phyloP scores from a whole-genome alignment of 2,329 filamentous ascomycete species.

The Talaromyces sp. region DNA sequence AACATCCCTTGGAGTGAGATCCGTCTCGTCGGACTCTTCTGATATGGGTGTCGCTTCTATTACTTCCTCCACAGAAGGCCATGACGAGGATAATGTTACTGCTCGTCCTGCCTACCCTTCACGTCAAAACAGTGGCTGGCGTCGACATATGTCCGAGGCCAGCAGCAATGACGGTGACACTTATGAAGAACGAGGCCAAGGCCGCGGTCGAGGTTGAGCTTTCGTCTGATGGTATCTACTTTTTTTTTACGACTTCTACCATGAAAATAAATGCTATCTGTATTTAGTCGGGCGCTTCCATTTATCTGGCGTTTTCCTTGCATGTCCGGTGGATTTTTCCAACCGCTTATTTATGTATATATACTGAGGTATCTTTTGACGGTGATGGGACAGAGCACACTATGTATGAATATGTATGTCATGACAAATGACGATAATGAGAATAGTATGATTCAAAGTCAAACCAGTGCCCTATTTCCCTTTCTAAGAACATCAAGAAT shows the following conservation, averaged over 20 bases:
- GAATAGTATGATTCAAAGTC: background rate
- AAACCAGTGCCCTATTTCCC: too few relatives aligned
- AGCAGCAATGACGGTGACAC: slow-evolving; percentile 14
- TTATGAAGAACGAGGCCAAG: slow-evolving; percentile 1
- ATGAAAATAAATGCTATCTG: background rate
- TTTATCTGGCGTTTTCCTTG: background rate
- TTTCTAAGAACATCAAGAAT: background rate
- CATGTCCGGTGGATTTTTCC: slow-evolving; percentile 3
- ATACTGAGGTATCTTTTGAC: background rate
- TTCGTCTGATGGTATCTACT: slow-evolving; percentile 6
- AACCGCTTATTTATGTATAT: background rate
- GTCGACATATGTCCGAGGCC: slow-evolving; percentile 25
- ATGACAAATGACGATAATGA: slow-evolving; percentile 25
- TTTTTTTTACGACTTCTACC: background rate
- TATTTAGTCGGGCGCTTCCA: background rate
- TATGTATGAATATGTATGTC: slow-evolving; percentile 12
- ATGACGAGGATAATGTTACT: slow-evolving; percentile 7
- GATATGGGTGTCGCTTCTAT: slow-evolving; percentile 30
- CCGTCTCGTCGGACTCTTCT: slow-evolving; percentile 21
- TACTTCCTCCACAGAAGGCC: slow-evolving; percentile 18
- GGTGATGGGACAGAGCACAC: background rate
- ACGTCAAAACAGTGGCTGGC: slow-evolving; percentile 34
- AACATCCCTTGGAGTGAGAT: slow-evolving; percentile 20
- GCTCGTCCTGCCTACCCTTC: slow-evolving; percentile 1
- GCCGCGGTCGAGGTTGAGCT: slow-evolving; percentile 5